Evolutionary conservation across 2,329 filamentous ascomycete species (phyloP).

Genomic region (Talaromyces pinophilus): DNA sequence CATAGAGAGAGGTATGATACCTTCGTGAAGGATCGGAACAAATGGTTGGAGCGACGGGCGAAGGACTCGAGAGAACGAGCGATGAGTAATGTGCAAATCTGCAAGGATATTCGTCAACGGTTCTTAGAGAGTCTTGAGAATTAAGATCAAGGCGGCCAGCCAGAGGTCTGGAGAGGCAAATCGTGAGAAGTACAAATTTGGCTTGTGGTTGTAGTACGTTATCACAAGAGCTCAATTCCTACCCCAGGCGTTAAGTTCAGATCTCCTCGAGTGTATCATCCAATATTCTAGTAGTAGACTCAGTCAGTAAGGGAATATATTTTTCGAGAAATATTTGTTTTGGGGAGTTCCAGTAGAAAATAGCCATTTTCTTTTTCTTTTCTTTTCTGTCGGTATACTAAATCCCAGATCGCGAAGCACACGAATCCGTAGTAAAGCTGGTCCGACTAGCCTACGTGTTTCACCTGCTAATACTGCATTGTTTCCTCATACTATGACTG

Average conservation of each 20-base stretch:
- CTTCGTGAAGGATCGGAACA: conserved; percentile 30
- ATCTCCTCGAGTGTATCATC: neutral
- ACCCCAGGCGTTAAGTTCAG: neutral
- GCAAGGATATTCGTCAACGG: conserved; percentile 24
- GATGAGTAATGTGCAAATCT: conserved; percentile 23
- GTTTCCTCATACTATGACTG: no score
- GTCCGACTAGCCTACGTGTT: no score
- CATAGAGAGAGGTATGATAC: conserved; percentile 26
- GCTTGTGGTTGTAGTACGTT: neutral
- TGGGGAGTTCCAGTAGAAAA: no score
- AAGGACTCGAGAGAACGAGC: conserved; percentile 26
- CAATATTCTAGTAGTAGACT: no score
- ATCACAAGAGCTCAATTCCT: neutral
- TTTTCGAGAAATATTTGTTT: no score
- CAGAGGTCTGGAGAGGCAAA: neutral
- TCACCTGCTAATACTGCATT: no score
- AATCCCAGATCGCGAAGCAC: no score
- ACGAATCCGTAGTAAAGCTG: no score
- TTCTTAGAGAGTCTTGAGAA: conserved; percentile 8
- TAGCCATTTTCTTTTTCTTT: no score
- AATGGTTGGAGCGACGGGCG: conserved; percentile 30
- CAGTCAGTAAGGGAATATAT: no score
- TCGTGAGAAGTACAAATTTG: neutral
- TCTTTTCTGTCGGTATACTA: no score
- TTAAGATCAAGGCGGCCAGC: neutral